These are phyloP conservation scores for Zostera marina DNA, from an alignment of 116 monocot species.

Conservation along the genomic window DNA sequence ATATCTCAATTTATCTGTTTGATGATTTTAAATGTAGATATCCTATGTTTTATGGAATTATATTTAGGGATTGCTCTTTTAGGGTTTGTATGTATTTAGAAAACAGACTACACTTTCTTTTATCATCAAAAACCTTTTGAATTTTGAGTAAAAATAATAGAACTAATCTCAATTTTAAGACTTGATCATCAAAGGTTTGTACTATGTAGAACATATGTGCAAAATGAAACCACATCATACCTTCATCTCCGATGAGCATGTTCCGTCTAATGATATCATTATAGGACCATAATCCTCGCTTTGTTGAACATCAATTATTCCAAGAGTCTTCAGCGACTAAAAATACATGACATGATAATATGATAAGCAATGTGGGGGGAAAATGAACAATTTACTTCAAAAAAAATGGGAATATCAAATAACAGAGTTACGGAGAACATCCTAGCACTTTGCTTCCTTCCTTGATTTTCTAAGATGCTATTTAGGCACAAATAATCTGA, in stretches of 20 bases:
- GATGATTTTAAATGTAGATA: too few species aligned
- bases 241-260: constrained; percentile 24
- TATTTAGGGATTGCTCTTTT: too few species aligned
- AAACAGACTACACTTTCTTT: too few species aligned
- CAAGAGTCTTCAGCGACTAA: constrained; percentile 57
- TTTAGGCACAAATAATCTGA: constrained; percentile 44
- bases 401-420: neutral
- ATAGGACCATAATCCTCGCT: constrained; percentile 53
- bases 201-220: too few species aligned
- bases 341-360: neutral
- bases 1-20: too few species aligned
- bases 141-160: too few species aligned
- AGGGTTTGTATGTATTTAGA: too few species aligned
- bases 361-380: neutral
- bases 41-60: too few species aligned
- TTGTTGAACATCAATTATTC: constrained; percentile 49
- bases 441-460: constrained; percentile 57
- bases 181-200: too few species aligned
- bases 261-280: constrained; percentile 33
- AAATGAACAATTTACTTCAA: neutral
- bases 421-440: constrained; percentile 91
- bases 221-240: constrained; percentile 3
- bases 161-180: too few species aligned
- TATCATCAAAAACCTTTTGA: too few species aligned
- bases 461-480: constrained; percentile 50